Evolutionary conservation across 1,284 basidiomycete genomes (phyloP), one percentile per base, ranked within the genome.

Genomic region (Ceratobasidium theobromae): DNA sequence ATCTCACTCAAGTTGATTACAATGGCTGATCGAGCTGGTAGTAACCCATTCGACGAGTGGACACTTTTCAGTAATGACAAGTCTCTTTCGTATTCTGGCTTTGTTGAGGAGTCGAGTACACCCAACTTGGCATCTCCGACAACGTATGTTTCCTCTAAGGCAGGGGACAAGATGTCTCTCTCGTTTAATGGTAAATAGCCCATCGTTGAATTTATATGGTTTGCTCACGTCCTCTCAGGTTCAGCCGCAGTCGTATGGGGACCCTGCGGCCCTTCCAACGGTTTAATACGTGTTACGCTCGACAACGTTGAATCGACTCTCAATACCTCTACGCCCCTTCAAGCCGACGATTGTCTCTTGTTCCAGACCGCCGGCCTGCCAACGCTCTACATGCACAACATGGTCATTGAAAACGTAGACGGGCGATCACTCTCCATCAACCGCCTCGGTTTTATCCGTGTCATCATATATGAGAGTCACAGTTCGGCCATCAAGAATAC

Each of bases 301-400:
- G 45, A 60, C 57, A 16, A 25, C 32, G 3, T 25, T 3, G 43
- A 33, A 4, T 18, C 57, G 0, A 49, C 57, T 1, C 43, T 60
- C 30, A 60, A 60, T 32, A 60, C 57, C 28, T 48, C 45, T 1
- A 43, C 40, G 3, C 54, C 54, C 41, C 27, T 58, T 27, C n/a
- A 38, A 46, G 40, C 54, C 27, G 4, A n/a, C 57, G 46, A 60
- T 32, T 60, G 57, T 21, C 14, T 60, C n/a, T 32, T 48, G 11
- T 60, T 46, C 45, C 57, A 8, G 35, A 38, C 35, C 16, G 35
- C 8, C 6, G 16, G 8, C 35, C 35, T 38, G 8, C 6, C 35
- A 8, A 8, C 35, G 35, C 8, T 6, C 35, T 8, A 8, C 6
- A 8, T 16, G 35, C 35, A 38, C 6, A 16, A 38, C 6, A 16